These are phyloP conservation scores for Roridomyces roridus DNA, from an alignment of 768 basidiomycete species.

Conservation along the genomic window DNA sequence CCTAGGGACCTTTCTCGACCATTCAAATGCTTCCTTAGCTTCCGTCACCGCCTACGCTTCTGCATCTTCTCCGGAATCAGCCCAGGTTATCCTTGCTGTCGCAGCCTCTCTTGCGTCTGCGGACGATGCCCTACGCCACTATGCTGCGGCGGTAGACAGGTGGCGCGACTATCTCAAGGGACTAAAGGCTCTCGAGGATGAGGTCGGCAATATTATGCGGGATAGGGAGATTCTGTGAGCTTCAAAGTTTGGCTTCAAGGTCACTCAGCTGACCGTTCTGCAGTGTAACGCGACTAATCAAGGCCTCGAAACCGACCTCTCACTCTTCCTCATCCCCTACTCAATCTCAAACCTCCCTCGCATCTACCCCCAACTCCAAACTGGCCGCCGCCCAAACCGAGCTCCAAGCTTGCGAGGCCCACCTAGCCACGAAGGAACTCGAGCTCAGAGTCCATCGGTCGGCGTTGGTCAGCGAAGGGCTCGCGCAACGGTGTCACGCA, in stretches of 20 bases:
- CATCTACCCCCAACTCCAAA: slow-evolving; percentile 45
- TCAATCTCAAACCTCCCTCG: slow-evolving; percentile 29
- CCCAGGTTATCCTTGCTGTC: slow-evolving; percentile 61
- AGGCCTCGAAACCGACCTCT: slow-evolving; percentile 64
- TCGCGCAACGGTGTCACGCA: slow-evolving; percentile 66
- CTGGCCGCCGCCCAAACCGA: slow-evolving; percentile 74
- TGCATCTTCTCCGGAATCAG: slow-evolving; percentile 61
- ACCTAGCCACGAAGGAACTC: slow-evolving; percentile 71
- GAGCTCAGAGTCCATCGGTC: slow-evolving; percentile 60
- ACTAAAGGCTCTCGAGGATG: slow-evolving; percentile 75
- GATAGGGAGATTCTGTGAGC: slow-evolving; percentile 86
- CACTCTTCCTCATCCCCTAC: slow-evolving; percentile 50
- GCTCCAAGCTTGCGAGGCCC: slow-evolving; percentile 82
- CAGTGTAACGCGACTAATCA: slow-evolving; percentile 82
- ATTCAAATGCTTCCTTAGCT: slow-evolving; percentile 65
- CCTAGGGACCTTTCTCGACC: slow-evolving; percentile 59
- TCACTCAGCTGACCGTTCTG: background rate
- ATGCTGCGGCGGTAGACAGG: slow-evolving; percentile 63
- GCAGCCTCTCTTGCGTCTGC: slow-evolving; percentile 64
- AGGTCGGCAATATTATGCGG: slow-evolving; percentile 69
- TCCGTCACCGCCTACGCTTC: slow-evolving; percentile 78
- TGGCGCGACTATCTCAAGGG: slow-evolving; percentile 68
- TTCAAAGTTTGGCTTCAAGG: background rate
- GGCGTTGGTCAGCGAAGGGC: slow-evolving; percentile 65
- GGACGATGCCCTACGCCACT: slow-evolving; percentile 71